Percentiles rank a stretch among this genome's conserved stretches.
phyloP scores from a whole-genome alignment of 2,329 filamentous ascomycete species.

The Microthyrium microscopicum region DNA sequence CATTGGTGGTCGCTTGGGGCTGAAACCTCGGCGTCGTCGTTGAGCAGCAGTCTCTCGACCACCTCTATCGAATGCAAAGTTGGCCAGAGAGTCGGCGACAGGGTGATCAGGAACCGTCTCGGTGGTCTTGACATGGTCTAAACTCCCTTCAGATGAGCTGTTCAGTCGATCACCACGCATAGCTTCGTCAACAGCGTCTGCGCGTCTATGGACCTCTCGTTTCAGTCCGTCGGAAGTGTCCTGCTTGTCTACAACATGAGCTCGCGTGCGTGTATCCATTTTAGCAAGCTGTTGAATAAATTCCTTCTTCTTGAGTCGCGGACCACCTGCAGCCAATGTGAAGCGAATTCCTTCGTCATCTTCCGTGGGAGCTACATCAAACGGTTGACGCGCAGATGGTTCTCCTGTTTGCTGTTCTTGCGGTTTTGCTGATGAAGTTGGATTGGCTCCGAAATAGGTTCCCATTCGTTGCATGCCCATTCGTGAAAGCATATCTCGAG shows the following conservation, averaged over 20 bases:
- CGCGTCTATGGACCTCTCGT: constrained; percentile 21
- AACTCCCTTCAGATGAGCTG: constrained; percentile 29
- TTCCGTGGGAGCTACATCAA: constrained; percentile 27
- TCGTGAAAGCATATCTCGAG: constrained; percentile 21
- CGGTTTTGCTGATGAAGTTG: constrained; percentile 13
- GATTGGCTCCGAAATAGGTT: constrained; percentile 28
- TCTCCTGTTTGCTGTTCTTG: constrained; percentile 11
- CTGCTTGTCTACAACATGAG: constrained; percentile 29
- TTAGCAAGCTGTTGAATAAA: constrained; percentile 60
- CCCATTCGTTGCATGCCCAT: constrained; percentile 36
- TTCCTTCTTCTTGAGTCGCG: constrained; percentile 63
- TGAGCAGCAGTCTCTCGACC: constrained; percentile 18
- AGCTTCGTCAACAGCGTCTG: constrained; percentile 9
- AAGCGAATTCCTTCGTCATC: constrained; percentile 57
- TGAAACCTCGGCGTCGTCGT: constrained; percentile 7
- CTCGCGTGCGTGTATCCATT: constrained; percentile 49
- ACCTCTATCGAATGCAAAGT: constrained; percentile 13
- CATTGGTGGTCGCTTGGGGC: too few relatives aligned
- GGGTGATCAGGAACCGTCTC: constrained; percentile 32
- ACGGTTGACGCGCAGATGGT: constrained; percentile 11
- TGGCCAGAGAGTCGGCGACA: constrained; percentile 20
- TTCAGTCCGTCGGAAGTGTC: constrained; percentile 31
- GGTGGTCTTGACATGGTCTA: too few relatives aligned
- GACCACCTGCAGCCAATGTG: constrained; percentile 55
- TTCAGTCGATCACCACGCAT: constrained; percentile 18